Percentiles rank a stretch among this genome's conserved stretches.
These are phyloP conservation scores for Kwoniella heveanensis DNA, from an alignment of 768 basidiomycete species.

Conservation along the genomic window DNA sequence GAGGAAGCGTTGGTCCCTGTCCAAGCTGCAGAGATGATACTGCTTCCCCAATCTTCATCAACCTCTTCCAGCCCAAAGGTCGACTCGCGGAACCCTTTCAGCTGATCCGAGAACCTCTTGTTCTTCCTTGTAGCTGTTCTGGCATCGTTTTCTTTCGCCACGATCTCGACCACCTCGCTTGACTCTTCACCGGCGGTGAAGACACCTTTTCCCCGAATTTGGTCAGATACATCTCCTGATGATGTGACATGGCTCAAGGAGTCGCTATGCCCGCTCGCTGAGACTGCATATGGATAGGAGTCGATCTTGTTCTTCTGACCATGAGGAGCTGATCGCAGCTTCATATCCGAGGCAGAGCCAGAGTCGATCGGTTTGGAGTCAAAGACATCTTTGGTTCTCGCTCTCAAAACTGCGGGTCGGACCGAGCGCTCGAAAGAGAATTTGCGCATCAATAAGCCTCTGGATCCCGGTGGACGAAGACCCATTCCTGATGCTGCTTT, in stretches of 20 bases:
- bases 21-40: conserved; percentile 15
- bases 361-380: not conserved
- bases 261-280: conserved; percentile 4
- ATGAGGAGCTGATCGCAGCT: not conserved
- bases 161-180: not conserved
- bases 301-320: not conserved
- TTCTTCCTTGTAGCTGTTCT: conserved; percentile 1
- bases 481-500: not conserved
- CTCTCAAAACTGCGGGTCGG: not conserved
- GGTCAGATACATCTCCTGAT: not conserved
- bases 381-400: conserved; percentile 1
- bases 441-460: conserved; percentile 8
- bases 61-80: conserved; percentile 17
- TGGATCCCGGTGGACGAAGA: not conserved
- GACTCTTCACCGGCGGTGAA: not conserved
- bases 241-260: not conserved
- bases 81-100: conserved; percentile 32
- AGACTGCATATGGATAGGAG: conserved; percentile 12
- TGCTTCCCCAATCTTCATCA: conserved; percentile 19
- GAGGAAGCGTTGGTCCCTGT: not conserved
- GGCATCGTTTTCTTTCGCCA: not conserved
- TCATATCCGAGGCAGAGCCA: not conserved
- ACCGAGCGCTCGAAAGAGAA: conserved; percentile 17
- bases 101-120: conserved; percentile 34
- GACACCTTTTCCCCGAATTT: not conserved